Evolutionary conservation across 805 yeast species (phyloP).

Genomic region (Clavispora phyllophila): DNA sequence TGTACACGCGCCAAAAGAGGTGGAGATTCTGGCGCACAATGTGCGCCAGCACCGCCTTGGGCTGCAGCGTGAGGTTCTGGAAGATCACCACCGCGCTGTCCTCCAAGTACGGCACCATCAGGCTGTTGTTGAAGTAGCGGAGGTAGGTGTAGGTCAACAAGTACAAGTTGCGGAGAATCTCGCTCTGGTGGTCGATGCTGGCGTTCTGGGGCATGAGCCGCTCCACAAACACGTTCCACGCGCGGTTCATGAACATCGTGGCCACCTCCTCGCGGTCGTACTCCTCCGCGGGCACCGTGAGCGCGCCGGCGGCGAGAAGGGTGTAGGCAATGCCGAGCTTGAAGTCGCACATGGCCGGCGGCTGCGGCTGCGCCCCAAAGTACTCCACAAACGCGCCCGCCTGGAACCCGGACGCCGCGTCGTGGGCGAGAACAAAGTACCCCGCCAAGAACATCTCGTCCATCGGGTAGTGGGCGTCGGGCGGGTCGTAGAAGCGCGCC

Average conservation of each 20-base stretch:
- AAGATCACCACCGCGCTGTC: conserved; percentile 42
- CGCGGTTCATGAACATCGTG: conserved; percentile 36
- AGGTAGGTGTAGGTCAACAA: conserved; percentile 40
- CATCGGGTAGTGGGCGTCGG: conserved; percentile 9
- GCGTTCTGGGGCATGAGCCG: conserved; percentile 31
- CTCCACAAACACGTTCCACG: conserved; percentile 41
- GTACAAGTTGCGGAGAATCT: conserved; percentile 43
- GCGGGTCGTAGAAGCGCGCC: conserved; percentile 11
- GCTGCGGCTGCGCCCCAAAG: conserved; percentile 16
- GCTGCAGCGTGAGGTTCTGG: conserved; percentile 24
- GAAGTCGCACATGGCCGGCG: conserved; percentile 22
- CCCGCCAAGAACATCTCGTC: conserved; percentile 32
- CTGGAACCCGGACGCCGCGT: conserved; percentile 16
- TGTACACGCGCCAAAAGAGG: conserved; percentile 47
- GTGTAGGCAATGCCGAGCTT: conserved; percentile 38
- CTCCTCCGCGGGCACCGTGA: conserved; percentile 16
- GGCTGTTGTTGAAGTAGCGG: conserved; percentile 40
- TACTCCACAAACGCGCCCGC: conserved; percentile 19
- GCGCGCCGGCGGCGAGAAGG: conserved; percentile 41
- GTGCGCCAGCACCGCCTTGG: conserved; percentile 19
- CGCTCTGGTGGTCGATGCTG: conserved; percentile 23
- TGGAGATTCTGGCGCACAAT: conserved; percentile 27
- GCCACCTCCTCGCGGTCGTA: conserved; percentile 23
- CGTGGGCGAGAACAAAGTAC: conserved; percentile 17
- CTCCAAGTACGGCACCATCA: conserved; percentile 46